Conservation (phyloP, 352 stramenopile genomes). For the Salisapilia sapeloensis region DNA sequence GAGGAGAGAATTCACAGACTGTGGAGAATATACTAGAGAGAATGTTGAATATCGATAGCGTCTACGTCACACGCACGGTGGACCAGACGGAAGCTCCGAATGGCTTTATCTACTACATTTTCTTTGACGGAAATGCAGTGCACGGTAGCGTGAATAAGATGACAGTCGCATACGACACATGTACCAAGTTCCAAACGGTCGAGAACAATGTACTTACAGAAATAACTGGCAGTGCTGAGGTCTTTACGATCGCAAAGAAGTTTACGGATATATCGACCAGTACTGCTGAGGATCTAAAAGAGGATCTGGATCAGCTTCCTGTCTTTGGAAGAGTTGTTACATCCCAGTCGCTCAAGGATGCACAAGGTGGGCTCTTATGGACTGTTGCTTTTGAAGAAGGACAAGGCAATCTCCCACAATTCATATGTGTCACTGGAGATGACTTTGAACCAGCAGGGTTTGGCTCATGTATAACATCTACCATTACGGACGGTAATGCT, state of each 20-base stretch:
- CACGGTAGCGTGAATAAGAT: conserved; percentile 11
- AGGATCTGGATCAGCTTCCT: conserved; percentile 27
- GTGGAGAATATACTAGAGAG: conserved; percentile 31
- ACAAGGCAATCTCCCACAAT: conserved; percentile 46
- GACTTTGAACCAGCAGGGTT: conserved; percentile 2
- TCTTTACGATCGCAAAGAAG: conserved; percentile 22
- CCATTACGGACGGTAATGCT: conserved; percentile 56
- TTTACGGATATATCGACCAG: conserved; percentile 23
- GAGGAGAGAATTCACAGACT: conserved; percentile 11
- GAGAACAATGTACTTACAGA: conserved; percentile 38
- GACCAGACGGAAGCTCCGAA: conserved; percentile 17
- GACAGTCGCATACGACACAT: conserved; percentile 7
- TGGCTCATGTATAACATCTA: conserved; percentile 31
- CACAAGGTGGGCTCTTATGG: conserved; percentile 57
- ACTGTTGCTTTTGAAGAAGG: conserved; percentile 54
- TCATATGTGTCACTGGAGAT: conserved; percentile 23
- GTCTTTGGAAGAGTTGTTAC: conserved; percentile 44
- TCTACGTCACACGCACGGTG: conserved; percentile 35
- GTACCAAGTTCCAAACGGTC: conserved; percentile 36
- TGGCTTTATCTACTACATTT: conserved; percentile 51
- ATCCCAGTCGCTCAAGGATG: conserved; percentile 38
- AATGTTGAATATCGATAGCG: conserved; percentile 61
- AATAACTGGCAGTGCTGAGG: conserved; percentile 18
- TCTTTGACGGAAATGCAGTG: conserved; percentile 66
- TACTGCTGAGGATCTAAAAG: conserved; percentile 22